Conservation (phyloP, 1,284 basidiomycete species). For the Cystobasidium pallidum region DNA sequence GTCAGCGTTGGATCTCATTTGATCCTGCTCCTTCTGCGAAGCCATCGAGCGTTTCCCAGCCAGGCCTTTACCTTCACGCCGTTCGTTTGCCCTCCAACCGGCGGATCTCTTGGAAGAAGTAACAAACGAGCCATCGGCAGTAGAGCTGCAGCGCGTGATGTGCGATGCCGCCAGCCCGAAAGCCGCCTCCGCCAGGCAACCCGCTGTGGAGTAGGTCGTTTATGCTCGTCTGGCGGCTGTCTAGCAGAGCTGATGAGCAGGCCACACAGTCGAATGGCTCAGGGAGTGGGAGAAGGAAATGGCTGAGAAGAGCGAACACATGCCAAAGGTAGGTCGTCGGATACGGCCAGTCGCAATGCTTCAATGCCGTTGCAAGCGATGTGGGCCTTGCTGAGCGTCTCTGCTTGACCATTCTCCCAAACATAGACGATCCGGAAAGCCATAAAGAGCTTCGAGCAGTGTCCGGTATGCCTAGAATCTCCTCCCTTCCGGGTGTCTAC, state of each 20-base stretch:
- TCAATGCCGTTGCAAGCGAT: no score
- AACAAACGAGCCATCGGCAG: neutral
- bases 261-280: slow-evolving; percentile 37
- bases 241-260: slow-evolving; percentile 4
- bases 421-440: slow-evolving; percentile 26
- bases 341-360: no score
- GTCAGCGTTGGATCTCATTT: neutral
- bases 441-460: slow-evolving; percentile 39
- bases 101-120: neutral
- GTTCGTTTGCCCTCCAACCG: neutral
- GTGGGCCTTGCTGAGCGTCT: neutral
- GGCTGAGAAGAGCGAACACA: slow-evolving; percentile 23
- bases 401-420: neutral
- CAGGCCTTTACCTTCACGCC: neutral
- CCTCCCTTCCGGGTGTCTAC: no score
- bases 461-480: slow-evolving; percentile 7
- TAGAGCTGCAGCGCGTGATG: neutral
- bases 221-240: neutral
- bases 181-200: slow-evolving; percentile 37
- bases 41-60: neutral
- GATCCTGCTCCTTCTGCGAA: neutral
- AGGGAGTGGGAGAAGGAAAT: slow-evolving; percentile 40
- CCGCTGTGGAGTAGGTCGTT: slow-evolving; percentile 36
- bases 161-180: slow-evolving; percentile 30
- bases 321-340: slow-evolving; percentile 18